Conservation (phyloP, 805 yeast species). For the Candida golubevii region DNA sequence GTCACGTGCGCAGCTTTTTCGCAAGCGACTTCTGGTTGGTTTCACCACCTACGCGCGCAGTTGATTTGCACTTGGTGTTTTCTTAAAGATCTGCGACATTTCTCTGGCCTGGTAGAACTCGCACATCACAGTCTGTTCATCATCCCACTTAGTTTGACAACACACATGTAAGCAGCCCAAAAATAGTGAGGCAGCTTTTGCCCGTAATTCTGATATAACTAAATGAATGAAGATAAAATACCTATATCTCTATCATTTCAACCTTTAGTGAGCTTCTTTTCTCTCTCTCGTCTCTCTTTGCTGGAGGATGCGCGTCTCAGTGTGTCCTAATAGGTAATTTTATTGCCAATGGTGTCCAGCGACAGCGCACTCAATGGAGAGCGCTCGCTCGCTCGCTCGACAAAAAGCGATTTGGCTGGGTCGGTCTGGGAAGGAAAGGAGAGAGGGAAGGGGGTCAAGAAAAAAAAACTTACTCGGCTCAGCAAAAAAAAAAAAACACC, state of each 20-base stretch:
- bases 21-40: too few species aligned
- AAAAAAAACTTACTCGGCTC: constrained; percentile 10
- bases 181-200: too few species aligned
- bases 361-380: constrained; percentile 11
- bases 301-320: constrained; percentile 6
- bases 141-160: too few species aligned
- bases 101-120: too few species aligned
- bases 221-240: too few species aligned
- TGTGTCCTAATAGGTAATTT: background rate
- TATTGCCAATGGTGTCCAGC: constrained; percentile 5
- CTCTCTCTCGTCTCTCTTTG: background rate
- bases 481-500: constrained; percentile 9
- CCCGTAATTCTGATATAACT: too few species aligned
- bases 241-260: background rate
- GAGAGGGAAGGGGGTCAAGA: constrained; percentile 12
- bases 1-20: too few species aligned
- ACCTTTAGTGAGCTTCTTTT: background rate
- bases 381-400: constrained; percentile 18
- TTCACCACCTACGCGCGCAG: too few species aligned
- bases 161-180: too few species aligned
- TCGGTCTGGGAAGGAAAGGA: constrained; percentile 13
- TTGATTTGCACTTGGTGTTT: too few species aligned
- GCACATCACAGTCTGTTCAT: too few species aligned
- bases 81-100: too few species aligned
- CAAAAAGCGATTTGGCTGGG: constrained; percentile 10